phyloP scores from a whole-genome alignment of 2,329 filamentous ascomycete species.

The Fusarium redolens region DNA sequence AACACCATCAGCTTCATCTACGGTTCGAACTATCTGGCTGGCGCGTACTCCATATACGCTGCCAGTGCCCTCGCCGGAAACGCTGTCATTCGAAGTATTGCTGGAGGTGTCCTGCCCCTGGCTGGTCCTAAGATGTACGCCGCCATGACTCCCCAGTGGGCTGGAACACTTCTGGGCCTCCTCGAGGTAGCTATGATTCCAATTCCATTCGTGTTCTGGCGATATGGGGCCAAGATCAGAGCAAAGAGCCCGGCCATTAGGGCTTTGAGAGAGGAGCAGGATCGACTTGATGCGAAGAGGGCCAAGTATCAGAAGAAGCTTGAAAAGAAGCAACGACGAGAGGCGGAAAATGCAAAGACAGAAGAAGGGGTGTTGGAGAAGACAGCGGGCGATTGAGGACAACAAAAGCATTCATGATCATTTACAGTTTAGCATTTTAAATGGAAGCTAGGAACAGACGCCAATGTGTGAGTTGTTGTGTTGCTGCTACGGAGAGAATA shows the following conservation, averaged over 20 bases:
- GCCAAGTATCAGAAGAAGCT: conserved; percentile 46
- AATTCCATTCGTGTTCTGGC: conserved; percentile 83
- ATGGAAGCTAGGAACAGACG: background rate
- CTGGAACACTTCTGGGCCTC: conserved; percentile 78
- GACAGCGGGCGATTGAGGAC: background rate
- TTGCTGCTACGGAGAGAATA: background rate
- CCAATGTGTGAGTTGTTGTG: background rate
- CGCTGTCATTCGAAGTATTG: conserved; percentile 75
- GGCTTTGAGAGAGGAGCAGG: conserved; percentile 59
- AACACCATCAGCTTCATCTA: conserved; percentile 87
- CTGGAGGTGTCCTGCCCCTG: conserved; percentile 83
- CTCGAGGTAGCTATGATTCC: conserved; percentile 80
- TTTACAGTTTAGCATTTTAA: background rate
- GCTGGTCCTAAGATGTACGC: conserved; percentile 79
- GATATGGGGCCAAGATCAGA: conserved; percentile 65
- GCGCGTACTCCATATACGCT: conserved; percentile 83
- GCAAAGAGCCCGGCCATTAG: conserved; percentile 61
- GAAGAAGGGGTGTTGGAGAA: conserved; percentile 22
- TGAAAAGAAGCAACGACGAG: conserved; percentile 26
- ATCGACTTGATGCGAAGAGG: conserved; percentile 49
- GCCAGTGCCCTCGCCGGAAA: conserved; percentile 85
- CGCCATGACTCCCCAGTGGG: conserved; percentile 79
- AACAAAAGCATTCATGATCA: background rate
- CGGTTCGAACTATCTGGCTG: conserved; percentile 81
- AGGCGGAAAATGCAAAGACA: background rate